Evolutionary conservation across 257 asterid species (phyloP).

Genomic region (Ajuga chamaepitys): DNA sequence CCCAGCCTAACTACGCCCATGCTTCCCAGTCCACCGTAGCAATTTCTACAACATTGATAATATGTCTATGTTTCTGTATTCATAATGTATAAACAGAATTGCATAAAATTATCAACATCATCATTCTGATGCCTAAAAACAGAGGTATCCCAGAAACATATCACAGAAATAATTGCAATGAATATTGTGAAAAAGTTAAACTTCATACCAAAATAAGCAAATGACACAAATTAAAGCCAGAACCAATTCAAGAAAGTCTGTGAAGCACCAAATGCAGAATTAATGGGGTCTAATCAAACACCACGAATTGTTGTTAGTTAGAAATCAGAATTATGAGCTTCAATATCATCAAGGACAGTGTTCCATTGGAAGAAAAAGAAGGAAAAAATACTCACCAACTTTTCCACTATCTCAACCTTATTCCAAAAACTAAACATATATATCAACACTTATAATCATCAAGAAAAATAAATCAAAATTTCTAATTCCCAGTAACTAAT

Average conservation of each 20-base stretch:
- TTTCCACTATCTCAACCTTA: constrained; percentile 29
- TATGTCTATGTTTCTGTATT: too few relatives aligned
- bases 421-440: constrained; percentile 26
- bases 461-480: constrained; percentile 6
- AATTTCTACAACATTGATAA: too few relatives aligned
- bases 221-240: not conserved
- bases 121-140: not conserved
- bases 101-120: not conserved
- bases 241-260: not conserved
- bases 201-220: not conserved
- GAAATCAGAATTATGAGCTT: constrained; percentile 10
- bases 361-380: constrained; percentile 4
- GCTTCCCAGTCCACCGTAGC: not conserved
- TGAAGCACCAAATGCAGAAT: not conserved
- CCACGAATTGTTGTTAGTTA: not conserved
- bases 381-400: constrained; percentile 18
- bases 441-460: constrained; percentile 32
- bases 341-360: constrained; percentile 13
- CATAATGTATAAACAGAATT: not conserved
- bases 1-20: too few relatives aligned
- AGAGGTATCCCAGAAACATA: not conserved
- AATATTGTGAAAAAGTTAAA: too few relatives aligned
- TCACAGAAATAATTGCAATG: not conserved
- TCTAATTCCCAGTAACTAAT: constrained; percentile 18
- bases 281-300: constrained; percentile 6